Evolutionary conservation across 2,329 filamentous ascomycete species (phyloP).

Genomic region (Claviceps fusiformis): DNA sequence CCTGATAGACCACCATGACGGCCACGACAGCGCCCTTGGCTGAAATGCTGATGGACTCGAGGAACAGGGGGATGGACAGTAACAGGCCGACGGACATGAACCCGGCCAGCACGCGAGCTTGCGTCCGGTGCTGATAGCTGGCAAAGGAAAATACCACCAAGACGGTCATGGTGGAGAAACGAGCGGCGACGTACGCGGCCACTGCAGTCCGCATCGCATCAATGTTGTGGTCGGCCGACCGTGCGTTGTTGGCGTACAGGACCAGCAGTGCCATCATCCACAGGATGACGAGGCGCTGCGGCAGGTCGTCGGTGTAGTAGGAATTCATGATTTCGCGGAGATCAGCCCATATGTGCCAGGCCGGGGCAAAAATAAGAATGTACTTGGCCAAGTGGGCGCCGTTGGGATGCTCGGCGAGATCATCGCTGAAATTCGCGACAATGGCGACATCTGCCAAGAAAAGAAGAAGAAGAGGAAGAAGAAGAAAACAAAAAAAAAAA

Average conservation of each 20-base stretch:
- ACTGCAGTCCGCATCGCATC: slow-evolving; percentile 30
- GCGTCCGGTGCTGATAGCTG: slow-evolving; percentile 31
- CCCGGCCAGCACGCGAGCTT: slow-evolving; percentile 29
- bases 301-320: slow-evolving; percentile 31
- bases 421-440: slow-evolving; percentile 35
- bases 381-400: slow-evolving; percentile 32
- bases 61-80: slow-evolving; percentile 29
- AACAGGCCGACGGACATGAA: slow-evolving; percentile 28
- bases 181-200: slow-evolving; percentile 32
- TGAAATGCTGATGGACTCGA: slow-evolving; percentile 23
- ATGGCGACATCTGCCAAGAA: slow-evolving; percentile 26
- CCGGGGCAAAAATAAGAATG: slow-evolving; percentile 32
- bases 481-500: too few relatives aligned
- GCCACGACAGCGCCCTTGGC: slow-evolving; percentile 29
- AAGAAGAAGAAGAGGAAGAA: too few relatives aligned
- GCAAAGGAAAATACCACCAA: slow-evolving; percentile 30
- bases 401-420: slow-evolving; percentile 30
- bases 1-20: slow-evolving; percentile 27
- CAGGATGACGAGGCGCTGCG: background rate
- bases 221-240: slow-evolving; percentile 27
- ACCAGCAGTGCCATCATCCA: slow-evolving; percentile 32
- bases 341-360: slow-evolving; percentile 37
- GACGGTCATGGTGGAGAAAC: slow-evolving; percentile 25
- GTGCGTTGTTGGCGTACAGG: slow-evolving; percentile 34
- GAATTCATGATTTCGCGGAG: slow-evolving; percentile 37